Percentiles rank a stretch among this genome's conserved stretches.
These are phyloP conservation scores for Lachancea mirantina DNA, from an alignment of 805 yeast species.

Conservation along the genomic window DNA sequence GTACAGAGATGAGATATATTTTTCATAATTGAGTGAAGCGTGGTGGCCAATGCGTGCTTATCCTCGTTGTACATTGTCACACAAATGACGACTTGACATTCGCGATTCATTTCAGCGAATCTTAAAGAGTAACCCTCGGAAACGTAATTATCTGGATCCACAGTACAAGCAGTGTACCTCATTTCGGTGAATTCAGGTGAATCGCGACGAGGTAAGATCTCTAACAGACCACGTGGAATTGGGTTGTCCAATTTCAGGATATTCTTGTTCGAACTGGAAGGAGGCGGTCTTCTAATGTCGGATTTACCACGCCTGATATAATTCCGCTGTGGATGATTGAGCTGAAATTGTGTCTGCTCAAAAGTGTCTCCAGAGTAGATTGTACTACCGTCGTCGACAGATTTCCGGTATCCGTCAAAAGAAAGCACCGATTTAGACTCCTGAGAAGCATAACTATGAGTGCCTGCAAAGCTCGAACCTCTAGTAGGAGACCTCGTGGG, in stretches of 20 bases:
- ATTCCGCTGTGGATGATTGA: constrained; percentile 30
- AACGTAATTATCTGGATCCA: constrained; percentile 82
- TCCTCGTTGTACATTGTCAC: constrained; percentile 98
- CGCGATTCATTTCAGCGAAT: constrained; percentile 80
- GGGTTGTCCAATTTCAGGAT: constrained; percentile 84
- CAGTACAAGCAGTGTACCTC: constrained; percentile 96
- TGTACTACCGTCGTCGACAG: constrained; percentile 33
- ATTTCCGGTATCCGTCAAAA: constrained; percentile 56
- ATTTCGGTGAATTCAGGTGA: constrained; percentile 90
- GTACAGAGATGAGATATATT: constrained; percentile 83
- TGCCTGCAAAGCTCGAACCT: constrained; percentile 2
- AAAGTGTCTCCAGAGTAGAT: constrained; percentile 29
- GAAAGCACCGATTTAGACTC: constrained; percentile 58
- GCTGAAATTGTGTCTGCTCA: constrained; percentile 31
- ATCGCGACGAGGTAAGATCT: constrained; percentile 79
- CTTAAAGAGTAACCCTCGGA: constrained; percentile 78
- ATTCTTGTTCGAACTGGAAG: constrained; percentile 62
- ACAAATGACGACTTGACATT: constrained; percentile 85
- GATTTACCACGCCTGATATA: constrained; percentile 52
- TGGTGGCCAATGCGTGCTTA: constrained; percentile 81
- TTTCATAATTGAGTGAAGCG: constrained; percentile 89
- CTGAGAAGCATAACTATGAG: constrained; percentile 4
- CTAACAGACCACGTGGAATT: constrained; percentile 79
- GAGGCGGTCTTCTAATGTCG: constrained; percentile 61
- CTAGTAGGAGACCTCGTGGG: constrained; percentile 16